Evolutionary conservation across 768 basidiomycete species (phyloP).

Genomic region (Chalciporus pseudorubinellus): DNA sequence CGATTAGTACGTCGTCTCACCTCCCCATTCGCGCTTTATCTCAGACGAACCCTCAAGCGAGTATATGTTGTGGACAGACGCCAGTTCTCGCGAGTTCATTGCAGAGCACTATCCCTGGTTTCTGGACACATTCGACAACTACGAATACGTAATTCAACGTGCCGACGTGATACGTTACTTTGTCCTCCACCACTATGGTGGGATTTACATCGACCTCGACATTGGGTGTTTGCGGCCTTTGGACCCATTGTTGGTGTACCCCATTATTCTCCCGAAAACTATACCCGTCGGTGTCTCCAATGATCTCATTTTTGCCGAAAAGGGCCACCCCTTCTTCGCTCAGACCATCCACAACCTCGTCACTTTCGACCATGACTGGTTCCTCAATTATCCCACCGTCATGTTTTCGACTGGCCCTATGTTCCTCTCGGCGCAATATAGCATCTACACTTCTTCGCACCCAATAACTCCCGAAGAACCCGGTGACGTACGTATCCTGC

Average conservation of each 20-base stretch:
- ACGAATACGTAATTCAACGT: slow-evolving; percentile 89
- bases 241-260: slow-evolving; percentile 81
- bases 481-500: slow-evolving; percentile 84
- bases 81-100: slow-evolving; percentile 85
- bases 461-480: slow-evolving; percentile 50
- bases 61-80: slow-evolving; percentile 98
- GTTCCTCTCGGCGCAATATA: slow-evolving; percentile 95
- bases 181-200: slow-evolving; percentile 92
- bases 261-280: slow-evolving; percentile 90
- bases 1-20: slow-evolving; percentile 75
- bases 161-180: slow-evolving; percentile 99
- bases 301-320: slow-evolving; percentile 92
- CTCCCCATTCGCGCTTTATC: slow-evolving; percentile 7
- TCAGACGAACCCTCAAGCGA: slow-evolving; percentile 51
- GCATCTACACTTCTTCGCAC: slow-evolving; percentile 74
- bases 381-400: slow-evolving; percentile 98
- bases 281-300: slow-evolving; percentile 97
- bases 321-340: slow-evolving; percentile 83
- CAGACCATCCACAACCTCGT: slow-evolving; percentile 91
- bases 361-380: slow-evolving; percentile 90
- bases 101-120: slow-evolving; percentile 88
- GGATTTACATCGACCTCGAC: slow-evolving; percentile 95
- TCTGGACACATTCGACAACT: slow-evolving; percentile 88
- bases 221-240: slow-evolving; percentile 87
- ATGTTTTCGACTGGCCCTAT: slow-evolving; percentile 99